Evolutionary conservation across 768 basidiomycete species (phyloP), one percentile per base, ranked within the genome.

Genomic region (Pleurotus platypus): DNA sequence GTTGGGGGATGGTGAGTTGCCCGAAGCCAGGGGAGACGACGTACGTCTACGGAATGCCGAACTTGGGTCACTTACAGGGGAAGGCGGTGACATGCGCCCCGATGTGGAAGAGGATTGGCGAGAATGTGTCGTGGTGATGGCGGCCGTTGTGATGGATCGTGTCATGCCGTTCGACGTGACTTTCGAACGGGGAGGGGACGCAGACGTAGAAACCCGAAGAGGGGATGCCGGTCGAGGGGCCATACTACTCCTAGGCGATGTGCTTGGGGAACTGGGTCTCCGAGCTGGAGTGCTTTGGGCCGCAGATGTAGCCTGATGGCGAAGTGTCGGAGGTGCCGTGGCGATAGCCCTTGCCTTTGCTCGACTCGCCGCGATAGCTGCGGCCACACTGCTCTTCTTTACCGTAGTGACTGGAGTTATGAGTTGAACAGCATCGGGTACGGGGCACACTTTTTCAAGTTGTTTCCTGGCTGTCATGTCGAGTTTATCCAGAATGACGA

Each of bases 341-440:
- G 92, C 90, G 59, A 91, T 91, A 18, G 83, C 87, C 64, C 86
- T 92, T 13, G 91, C 90, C 67, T 92, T 95, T 13, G 89, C 91
- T 20, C 93, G 82, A 67, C 90, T 94, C 18, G 94, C 92, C 40
- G 94, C 94, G 63, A 95, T 90, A 20, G 91, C 85, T 7, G 93
- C 90, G 40, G 90, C 87, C 56, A 94, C 77, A 57, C 90, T 92
- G 46, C 83, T 83, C 70, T 94, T 94, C 74, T 93, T 94, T 50
- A 82, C 82, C 13, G 87, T 83, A 6, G 82, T 81, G 2, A 76
- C 69, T 2, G 80, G 77, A 27, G 79, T 72, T 22, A 77, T 66
- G 0, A 76, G 63, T 38, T 64, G 66, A 22, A 74, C 65, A 22
- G 72, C 72, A 40, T 75, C 73, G 4, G 82, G 81, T 63, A 82